Base-by-base conservation (phyloP, 331 rosid species). In the Pyrus hybrid region DNA sequence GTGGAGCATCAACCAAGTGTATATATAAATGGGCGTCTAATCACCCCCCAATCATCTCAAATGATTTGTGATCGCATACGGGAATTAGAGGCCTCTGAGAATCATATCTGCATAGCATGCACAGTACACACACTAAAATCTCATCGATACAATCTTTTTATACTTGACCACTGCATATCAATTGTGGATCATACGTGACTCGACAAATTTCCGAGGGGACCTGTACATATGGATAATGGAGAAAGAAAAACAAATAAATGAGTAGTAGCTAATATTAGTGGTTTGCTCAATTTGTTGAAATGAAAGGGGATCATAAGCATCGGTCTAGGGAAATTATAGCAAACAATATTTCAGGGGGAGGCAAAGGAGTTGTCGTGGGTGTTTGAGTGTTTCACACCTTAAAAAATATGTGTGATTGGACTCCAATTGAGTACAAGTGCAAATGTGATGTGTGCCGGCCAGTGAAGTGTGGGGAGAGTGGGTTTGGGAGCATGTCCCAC, bases 1-100 rank as follows among this genome's bases (percentile, higher is more conserved):
- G 86, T 76, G 83, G 79, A 72, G 79, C 76, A 66, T 70, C 65
- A 76, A 35, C 9, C 4, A 22, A 6, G 67, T 22, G 16, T 49
- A 23, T 11, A 35, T 4, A 20, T 26, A 65, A 79, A 76, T 83
- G 83, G 83, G 53, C 66, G 79, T 83, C 86, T 76, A 79, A 71
- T 83, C 81, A 83, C 28, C 65, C 26, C 62, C 73, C 79, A 68
- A 80, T 81, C 79, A 72, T 83, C 71, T 71, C 58, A 25, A 43
- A 62, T 63, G 71, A 70, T 79, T 79, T 28, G 65, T 26, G 14
- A 63, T 49, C n/a, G n/a, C 67, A 62, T 62, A 20, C 67, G 67
- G 67, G 28, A 62, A 28, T 13, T 25, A 4, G 11, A 18, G n/a
- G 47, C 47, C 67, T 5, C 10, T 13, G 20, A 63, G 53, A 64